These are phyloP conservation scores for Phaffia rhodozyma DNA, from an alignment of 1,284 basidiomycete genomes.

Conservation along the genomic window DNA sequence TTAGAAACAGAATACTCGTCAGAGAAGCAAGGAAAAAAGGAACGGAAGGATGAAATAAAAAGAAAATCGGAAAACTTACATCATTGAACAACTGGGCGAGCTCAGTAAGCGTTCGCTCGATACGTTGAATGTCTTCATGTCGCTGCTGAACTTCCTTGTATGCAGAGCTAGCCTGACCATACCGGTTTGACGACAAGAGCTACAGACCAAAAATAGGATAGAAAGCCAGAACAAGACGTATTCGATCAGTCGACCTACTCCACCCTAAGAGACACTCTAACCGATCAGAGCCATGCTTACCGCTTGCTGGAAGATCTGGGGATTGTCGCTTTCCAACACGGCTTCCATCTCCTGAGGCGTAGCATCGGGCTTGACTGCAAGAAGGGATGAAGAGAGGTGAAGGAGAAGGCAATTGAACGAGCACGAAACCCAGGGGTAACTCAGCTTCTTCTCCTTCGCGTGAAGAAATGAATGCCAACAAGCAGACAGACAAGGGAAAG, in stretches of 20 bases:
- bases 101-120: constrained; percentile 77
- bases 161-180: constrained; percentile 70
- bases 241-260: neutral
- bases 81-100: constrained; percentile 81
- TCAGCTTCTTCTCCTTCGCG: neutral
- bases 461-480: neutral
- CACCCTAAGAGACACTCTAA: neutral
- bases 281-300: constrained; percentile 38
- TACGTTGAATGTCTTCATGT: constrained; percentile 74
- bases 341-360: constrained; percentile 67
- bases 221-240: neutral
- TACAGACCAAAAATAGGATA: constrained; percentile 28
- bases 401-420: neutral
- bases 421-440: neutral
- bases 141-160: constrained; percentile 84
- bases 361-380: constrained; percentile 73
- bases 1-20: neutral
- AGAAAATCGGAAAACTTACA: constrained; percentile 39
- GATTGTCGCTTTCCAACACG: constrained; percentile 62
- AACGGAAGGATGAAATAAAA: constrained; percentile 11
- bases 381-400: neutral
- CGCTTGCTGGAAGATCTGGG: constrained; percentile 79
- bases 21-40: neutral
- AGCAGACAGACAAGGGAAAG: neutral
- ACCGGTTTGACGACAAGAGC: constrained; percentile 71